Evolutionary conservation across 2,329 filamentous ascomycete genomes (phyloP).

Genomic region (Colletotrichum higginsianum): DNA sequence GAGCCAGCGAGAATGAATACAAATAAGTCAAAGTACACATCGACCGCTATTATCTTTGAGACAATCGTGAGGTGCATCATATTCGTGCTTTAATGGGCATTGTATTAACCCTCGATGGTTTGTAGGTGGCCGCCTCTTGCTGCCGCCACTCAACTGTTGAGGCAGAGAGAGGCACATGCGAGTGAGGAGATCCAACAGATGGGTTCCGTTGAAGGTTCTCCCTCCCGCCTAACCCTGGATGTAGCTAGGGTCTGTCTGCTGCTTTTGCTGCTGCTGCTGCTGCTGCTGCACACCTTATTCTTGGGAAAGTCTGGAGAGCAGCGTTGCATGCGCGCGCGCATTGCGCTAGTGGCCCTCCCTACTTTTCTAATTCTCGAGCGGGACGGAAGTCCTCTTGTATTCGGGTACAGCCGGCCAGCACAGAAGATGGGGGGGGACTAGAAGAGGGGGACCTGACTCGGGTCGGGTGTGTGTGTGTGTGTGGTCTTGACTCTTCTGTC

Average conservation of each 20-base stretch:
- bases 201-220: neutral
- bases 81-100: no score
- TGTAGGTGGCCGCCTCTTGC: neutral
- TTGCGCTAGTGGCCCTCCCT: constrained; percentile 1
- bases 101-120: neutral
- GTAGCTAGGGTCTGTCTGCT: neutral
- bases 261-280: no score
- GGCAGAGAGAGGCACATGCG: neutral
- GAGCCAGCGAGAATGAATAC: constrained; percentile 39
- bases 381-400: neutral
- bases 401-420: constrained; percentile 17
- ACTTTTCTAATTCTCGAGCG: neutral
- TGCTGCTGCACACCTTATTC: neutral
- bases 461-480: neutral
- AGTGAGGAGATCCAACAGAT: constrained; percentile 3
- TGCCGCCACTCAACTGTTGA: neutral
- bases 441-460: neutral
- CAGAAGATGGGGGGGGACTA: neutral
- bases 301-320: constrained; percentile 1
- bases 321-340: constrained; percentile 16
- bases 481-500: constrained; percentile 5
- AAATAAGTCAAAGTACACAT: constrained; percentile 31
- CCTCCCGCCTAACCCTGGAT: neutral
- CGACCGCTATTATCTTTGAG: neutral
- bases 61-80: neutral